Conservation (phyloP, 345 rosid genomes). For the Raphanus sativus region DNA sequence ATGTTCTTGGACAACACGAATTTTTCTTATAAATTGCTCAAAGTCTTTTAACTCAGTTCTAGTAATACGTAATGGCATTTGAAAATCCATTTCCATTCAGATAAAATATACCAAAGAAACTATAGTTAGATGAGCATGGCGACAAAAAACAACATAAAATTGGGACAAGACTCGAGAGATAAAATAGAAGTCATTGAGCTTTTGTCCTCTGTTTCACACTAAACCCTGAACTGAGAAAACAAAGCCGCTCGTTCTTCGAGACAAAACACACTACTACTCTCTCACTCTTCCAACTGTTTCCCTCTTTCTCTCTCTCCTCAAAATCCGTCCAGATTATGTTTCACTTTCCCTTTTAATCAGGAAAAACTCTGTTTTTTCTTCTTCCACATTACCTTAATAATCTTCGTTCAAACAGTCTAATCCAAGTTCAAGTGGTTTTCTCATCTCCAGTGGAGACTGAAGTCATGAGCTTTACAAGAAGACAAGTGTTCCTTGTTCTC, state of each 20-base stretch:
- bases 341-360: conserved; percentile 40
- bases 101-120: conserved; percentile 18
- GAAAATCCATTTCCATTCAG: background rate
- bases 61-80: conserved; percentile 22
- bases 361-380: conserved; percentile 24
- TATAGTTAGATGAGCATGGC: conserved; percentile 19
- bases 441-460: conserved; percentile 3
- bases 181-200: conserved; percentile 24
- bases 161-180: background rate
- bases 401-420: background rate
- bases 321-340: too few species aligned
- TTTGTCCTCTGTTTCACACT: conserved; percentile 35
- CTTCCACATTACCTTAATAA: conserved; percentile 22
- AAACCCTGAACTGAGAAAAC: conserved; percentile 28
- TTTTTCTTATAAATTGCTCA: background rate
- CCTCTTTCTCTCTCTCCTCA: conserved; percentile 31
- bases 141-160: conserved; percentile 17
- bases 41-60: background rate
- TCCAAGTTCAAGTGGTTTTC: conserved; percentile 14
- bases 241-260: conserved; percentile 45
- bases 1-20: background rate
- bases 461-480: conserved; percentile 48
- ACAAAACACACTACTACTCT: conserved; percentile 26
- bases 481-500: conserved; percentile 39
- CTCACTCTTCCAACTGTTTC: conserved; percentile 5